Percentiles rank a stretch among this genome's conserved stretches.
Evolutionary conservation across 73 alveolate genomes (phyloP).

Genomic region (Symbiodinium natans): DNA sequence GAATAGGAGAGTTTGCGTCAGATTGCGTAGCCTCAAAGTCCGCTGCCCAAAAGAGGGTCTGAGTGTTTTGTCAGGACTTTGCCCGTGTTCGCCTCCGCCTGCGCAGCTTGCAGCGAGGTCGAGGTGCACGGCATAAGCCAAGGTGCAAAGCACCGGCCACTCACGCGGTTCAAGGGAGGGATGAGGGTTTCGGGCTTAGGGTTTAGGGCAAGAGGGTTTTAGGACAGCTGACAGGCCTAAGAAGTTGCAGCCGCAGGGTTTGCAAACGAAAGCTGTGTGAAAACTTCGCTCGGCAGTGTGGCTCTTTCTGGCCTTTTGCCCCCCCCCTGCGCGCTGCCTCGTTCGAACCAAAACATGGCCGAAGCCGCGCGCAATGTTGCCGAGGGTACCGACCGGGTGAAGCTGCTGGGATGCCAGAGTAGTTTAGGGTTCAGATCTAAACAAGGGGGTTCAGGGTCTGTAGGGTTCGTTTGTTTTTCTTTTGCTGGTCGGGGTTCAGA

Average conservation of each 20-base stretch:
- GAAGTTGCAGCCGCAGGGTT: neutral
- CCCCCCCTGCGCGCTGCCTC: neutral
- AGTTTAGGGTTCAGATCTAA: too few relatives aligned
- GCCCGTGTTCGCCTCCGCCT: conserved; percentile 77
- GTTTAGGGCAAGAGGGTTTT: neutral
- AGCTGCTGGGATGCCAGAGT: neutral
- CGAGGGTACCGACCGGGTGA: conserved; percentile 82
- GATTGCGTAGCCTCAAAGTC: neutral
- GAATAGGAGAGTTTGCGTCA: too few relatives aligned
- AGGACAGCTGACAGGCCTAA: neutral
- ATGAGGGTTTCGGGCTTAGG: neutral
- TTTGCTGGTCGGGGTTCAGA: too few relatives aligned
- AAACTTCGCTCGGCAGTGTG: neutral
- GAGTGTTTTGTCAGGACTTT: conserved; percentile 58
- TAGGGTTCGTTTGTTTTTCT: too few relatives aligned
- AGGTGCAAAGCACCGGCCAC: neutral
- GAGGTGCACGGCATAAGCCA: too few relatives aligned
- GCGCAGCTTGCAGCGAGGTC: conserved; percentile 5
- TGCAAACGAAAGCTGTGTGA: neutral
- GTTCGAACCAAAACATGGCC: neutral
- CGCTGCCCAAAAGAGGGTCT: neutral
- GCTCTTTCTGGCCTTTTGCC: too few relatives aligned
- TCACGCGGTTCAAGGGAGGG: too few relatives aligned
- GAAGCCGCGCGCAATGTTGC: conserved; percentile 20
- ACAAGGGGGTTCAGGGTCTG: too few relatives aligned